Base-by-base conservation (phyloP, 805 yeast species). In the Cyberlindnera americana region DNA sequence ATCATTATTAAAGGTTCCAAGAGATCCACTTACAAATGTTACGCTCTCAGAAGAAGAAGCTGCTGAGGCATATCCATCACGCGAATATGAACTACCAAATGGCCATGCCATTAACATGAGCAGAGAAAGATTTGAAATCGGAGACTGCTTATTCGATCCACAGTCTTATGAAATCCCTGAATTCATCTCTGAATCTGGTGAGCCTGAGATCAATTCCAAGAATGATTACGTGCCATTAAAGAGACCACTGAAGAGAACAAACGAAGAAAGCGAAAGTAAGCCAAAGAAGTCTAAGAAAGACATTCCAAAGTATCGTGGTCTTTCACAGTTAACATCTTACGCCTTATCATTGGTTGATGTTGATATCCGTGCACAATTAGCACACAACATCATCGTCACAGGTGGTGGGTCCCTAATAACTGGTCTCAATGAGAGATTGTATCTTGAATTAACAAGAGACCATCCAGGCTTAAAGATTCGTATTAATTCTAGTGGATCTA, bases 381-480 rank as follows among this genome's bases (percentile, higher is more conserved):
- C 96, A 0, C 91, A 88, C 62, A 89, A 89, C 56, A 81, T 90
- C 39, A 84, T 90, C 14, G 71, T 90, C 19, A 87, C 95, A 0
- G 97, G 97, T 17, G 85, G 95, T 3, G 71, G 82, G 0, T 81
- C 95, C 7, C 70, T 86, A 41, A 70, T 86, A 15, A 95, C 95
- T 12, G 95, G 93, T 6, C 65, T 89, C 38, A 81, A 83, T 15
- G 95, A 87, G 52, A 67, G 95, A 47, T 61, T 90, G 43, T 77
- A 81, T 60, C 67, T 73, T 33, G 96, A 89, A 52, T 65, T 90
- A 38, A 73, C 80, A 22, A 68, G 70, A 37, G 65, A 73, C 43
- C 79, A 89, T 53, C 95, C 96, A 6, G 95, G 95, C 26, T 69
- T 89, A 49, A 90, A 90, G 61, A 79, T 89, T 30, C 70, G 96